phyloP scores from a whole-genome alignment of 2,329 filamentous ascomycete genomes.

The Harringtonia aguacate region DNA sequence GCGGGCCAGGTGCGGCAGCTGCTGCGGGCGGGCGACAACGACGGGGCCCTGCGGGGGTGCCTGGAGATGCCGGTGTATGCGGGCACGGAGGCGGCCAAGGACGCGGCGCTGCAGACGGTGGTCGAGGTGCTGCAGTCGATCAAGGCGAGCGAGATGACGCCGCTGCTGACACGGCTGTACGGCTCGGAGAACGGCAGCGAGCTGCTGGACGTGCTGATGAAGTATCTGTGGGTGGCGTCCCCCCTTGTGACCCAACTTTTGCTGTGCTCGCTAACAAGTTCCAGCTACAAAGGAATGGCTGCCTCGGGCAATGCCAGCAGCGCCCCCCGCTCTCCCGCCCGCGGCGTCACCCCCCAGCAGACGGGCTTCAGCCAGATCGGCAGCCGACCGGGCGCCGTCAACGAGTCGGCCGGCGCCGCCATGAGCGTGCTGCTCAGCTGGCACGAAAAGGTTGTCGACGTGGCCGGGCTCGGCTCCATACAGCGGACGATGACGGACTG shows the following conservation, averaged over 20 bases:
- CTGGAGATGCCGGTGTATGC: constrained; percentile 77
- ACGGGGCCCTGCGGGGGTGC: constrained; percentile 75
- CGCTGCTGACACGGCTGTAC: constrained; percentile 75
- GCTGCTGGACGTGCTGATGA: constrained; percentile 87
- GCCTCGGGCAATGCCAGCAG: constrained; percentile 24
- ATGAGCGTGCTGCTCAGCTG: constrained; percentile 98
- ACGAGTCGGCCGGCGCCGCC: constrained; percentile 65
- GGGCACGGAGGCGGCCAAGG: constrained; percentile 49
- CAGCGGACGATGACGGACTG: constrained; percentile 94
- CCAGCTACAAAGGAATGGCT: constrained; percentile 88
- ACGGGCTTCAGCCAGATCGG: constrained; percentile 83
- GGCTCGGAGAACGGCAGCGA: constrained; percentile 69
- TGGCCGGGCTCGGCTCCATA: constrained; percentile 84
- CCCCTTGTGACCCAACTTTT: too few species aligned
- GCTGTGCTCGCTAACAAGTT: too few species aligned
- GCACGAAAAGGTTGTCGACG: constrained; percentile 97
- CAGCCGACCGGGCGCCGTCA: constrained; percentile 37
- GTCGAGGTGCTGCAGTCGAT: constrained; percentile 93
- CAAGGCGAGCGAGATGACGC: constrained; percentile 90
- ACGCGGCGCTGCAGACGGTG: constrained; percentile 77
- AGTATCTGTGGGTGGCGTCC: constrained; percentile 69
- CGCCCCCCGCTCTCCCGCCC: constrained; percentile 34
- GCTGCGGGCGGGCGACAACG: constrained; percentile 73
- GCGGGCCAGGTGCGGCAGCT: constrained; percentile 78
- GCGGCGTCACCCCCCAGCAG: constrained; percentile 54